phyloP scores from a whole-genome alignment of 192 early-diverging fungal genomes.

The Mortierella alpina region DNA sequence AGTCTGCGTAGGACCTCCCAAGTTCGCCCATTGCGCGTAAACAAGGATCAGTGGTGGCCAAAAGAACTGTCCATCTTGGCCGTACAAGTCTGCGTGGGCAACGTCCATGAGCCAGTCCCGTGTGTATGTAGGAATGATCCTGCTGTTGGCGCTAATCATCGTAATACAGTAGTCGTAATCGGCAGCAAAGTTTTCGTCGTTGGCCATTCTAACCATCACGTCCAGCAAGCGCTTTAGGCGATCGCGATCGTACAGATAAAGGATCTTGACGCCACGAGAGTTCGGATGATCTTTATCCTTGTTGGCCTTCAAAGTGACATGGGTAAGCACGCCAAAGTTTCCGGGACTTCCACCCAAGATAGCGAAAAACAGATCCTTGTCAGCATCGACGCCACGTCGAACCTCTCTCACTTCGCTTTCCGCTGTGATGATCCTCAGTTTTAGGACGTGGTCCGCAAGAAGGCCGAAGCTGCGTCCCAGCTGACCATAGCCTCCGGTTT shows the following conservation, averaged over 20 bases:
- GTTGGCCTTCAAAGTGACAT: conserved; percentile 25
- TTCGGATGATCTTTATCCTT: conserved; percentile 35
- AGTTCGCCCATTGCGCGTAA: conserved; percentile 47
- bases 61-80: too few relatives aligned
- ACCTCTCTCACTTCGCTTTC: conserved; percentile 22
- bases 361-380: conserved; percentile 44
- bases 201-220: conserved; percentile 28
- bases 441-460: conserved; percentile 52
- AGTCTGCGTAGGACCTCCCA: conserved; percentile 9
- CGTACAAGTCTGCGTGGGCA: too few relatives aligned
- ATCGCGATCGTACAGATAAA: conserved; percentile 5
- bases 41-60: too few relatives aligned
- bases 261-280: conserved; percentile 29
- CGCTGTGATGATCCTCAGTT: conserved; percentile 48
- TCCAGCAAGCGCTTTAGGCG: conserved; percentile 40
- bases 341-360: conserved; percentile 51
- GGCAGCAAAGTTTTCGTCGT: conserved; percentile 5
- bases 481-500: conserved; percentile 51
- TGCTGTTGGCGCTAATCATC: conserved; percentile 3
- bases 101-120: background rate
- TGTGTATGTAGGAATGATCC: background rate
- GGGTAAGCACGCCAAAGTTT: conserved; percentile 52
- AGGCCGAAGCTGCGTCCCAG: conserved; percentile 46
- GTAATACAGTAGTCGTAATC: conserved; percentile 44
- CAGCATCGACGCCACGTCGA: background rate